Evolutionary conservation across 2,329 filamentous ascomycete genomes (phyloP).

Genomic region (Alternaria sp.): DNA sequence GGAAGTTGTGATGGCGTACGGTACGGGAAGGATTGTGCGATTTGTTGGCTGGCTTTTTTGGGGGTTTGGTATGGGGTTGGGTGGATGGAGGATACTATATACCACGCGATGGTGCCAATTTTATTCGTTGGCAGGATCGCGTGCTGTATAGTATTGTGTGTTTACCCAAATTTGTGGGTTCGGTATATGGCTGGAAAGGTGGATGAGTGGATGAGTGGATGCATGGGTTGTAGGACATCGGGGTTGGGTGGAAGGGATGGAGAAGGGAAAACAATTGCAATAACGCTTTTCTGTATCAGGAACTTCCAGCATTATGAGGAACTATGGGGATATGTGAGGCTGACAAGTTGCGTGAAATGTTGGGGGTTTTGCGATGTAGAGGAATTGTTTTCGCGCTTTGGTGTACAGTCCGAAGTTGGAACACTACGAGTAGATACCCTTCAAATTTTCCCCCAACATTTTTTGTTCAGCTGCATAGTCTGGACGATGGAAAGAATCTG

Average conservation of each 20-base stretch:
- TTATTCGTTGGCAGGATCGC: no score
- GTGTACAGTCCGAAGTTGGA: no score
- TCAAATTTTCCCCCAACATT: no score
- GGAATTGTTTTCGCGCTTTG: neutral
- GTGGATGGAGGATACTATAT: neutral
- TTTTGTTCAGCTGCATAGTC: no score
- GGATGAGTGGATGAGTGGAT: neutral
- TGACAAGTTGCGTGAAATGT: neutral
- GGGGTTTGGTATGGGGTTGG: neutral
- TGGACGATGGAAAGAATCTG: no score
- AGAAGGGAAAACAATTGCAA: no score
- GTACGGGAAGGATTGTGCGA: neutral
- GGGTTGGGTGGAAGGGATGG: neutral
- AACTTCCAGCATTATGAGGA: neutral
- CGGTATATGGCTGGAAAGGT: neutral
- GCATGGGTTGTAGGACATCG: neutral
- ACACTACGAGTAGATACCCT: no score
- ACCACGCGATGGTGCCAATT: no score
- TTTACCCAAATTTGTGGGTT: neutral
- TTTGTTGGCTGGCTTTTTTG: neutral
- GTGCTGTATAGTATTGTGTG: neutral
- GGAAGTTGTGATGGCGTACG: neutral
- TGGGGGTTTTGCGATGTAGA: neutral
- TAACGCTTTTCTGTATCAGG: neutral
- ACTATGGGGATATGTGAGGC: neutral